phyloP scores from a whole-genome alignment of 371 early-diverging fungal genomes.

The Mortierella sp. region DNA sequence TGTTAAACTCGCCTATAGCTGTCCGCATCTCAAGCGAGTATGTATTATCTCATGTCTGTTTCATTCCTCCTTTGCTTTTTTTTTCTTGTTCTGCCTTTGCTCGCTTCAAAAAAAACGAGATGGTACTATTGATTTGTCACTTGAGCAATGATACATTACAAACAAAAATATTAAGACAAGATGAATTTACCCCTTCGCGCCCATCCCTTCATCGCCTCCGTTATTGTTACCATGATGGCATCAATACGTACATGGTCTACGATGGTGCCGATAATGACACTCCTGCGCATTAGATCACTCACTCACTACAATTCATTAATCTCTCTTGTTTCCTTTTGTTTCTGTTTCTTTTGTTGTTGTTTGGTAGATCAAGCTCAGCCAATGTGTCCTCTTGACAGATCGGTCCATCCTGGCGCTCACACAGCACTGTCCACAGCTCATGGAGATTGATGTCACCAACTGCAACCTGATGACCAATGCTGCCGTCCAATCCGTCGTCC shows the following conservation, averaged over 20 bases:
- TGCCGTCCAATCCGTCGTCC: slow-evolving; percentile 63
- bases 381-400: slow-evolving; percentile 67
- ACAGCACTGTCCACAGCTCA: slow-evolving; percentile 63
- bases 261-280: neutral
- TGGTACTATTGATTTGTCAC: neutral
- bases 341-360: neutral
- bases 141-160: neutral
- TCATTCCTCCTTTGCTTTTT: neutral
- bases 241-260: neutral
- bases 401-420: slow-evolving; percentile 65
- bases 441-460: slow-evolving; percentile 72
- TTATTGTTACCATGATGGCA: neutral
- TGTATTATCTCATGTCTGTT: slow-evolving; percentile 6
- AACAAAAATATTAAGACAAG: neutral
- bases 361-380: slow-evolving; percentile 71
- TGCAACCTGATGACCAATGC: slow-evolving; percentile 65
- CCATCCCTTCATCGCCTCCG: neutral
- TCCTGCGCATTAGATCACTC: neutral
- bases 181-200: neutral
- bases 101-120: neutral
- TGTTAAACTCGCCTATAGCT: slow-evolving; percentile 29
- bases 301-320: neutral
- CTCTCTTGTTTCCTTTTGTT: neutral
- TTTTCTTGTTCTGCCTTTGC: neutral
- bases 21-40: slow-evolving; percentile 40